Evolutionary conservation across 2,329 filamentous ascomycete genomes (phyloP).

Genomic region (Aspergillus fischeri): DNA sequence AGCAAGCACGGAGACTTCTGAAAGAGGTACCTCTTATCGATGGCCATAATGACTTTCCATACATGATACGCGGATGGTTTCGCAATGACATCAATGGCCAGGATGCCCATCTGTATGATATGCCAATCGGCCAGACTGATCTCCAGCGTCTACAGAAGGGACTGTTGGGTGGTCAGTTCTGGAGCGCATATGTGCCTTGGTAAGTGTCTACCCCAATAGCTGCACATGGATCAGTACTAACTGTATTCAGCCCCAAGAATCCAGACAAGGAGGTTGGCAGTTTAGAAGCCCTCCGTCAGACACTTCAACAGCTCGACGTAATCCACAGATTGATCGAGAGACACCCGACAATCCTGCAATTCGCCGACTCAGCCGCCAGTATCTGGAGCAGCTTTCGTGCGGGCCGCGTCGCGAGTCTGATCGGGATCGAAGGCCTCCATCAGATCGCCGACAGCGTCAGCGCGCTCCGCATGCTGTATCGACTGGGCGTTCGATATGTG

Average conservation of each 20-base stretch:
- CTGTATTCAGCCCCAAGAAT: not conserved
- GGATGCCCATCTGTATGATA: not conserved
- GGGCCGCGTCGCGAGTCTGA: constrained; percentile 14
- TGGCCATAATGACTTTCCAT: not conserved
- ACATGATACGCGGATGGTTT: not conserved
- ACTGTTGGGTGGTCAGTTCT: not conserved
- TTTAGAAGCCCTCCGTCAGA: not conserved
- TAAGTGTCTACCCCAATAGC: not conserved
- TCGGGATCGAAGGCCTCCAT: constrained; percentile 25
- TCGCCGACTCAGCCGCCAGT: not conserved
- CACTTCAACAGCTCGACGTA: not conserved
- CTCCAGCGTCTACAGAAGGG: not conserved
- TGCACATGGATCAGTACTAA: not conserved
- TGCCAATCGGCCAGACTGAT: not conserved
- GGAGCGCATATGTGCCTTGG: not conserved
- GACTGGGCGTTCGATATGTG: constrained; percentile 17
- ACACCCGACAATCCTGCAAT: not conserved
- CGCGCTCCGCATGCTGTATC: constrained; percentile 13
- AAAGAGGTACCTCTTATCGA: not conserved
- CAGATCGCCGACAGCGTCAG: constrained; percentile 23
- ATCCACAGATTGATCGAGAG: not conserved
- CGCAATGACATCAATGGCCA: not conserved
- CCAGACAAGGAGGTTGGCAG: not conserved
- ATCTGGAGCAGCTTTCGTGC: not conserved
- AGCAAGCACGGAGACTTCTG: not conserved